phyloP scores from a whole-genome alignment of 2,329 filamentous ascomycete species.

The Corniculantispora saksenae region DNA sequence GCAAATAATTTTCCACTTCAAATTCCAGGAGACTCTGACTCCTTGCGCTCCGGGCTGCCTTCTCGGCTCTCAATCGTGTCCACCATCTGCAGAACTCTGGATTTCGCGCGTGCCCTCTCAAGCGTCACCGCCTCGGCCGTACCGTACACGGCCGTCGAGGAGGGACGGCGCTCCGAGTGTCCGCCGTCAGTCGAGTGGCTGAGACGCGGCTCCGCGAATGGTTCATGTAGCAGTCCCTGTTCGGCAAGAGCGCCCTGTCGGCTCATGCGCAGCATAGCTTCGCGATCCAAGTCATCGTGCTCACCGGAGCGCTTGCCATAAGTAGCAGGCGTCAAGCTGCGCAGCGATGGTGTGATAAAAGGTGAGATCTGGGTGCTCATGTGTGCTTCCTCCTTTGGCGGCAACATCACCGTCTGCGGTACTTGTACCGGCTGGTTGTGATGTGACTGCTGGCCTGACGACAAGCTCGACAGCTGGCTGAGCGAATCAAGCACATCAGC shows the following conservation, averaged over 20 bases:
- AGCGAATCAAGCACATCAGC: conserved; percentile 46
- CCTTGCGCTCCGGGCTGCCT: conserved; percentile 37
- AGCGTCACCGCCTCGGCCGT: conserved; percentile 50
- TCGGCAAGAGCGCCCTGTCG: conserved; percentile 20
- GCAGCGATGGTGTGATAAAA: conserved; percentile 15
- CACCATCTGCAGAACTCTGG: conserved; percentile 55
- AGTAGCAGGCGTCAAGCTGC: conserved; percentile 16
- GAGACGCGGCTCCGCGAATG: conserved; percentile 7
- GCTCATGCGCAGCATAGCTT: conserved; percentile 19
- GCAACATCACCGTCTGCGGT: conserved; percentile 1
- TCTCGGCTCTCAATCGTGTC: conserved; percentile 53
- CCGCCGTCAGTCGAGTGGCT: conserved; percentile 33
- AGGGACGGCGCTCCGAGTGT: conserved; percentile 25
- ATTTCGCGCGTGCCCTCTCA: conserved; percentile 40
- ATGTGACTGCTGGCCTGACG: neutral
- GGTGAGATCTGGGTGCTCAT: conserved; percentile 8
- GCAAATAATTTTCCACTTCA: neutral
- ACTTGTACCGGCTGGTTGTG: neutral
- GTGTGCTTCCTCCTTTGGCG: neutral
- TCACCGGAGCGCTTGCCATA: conserved; percentile 5
- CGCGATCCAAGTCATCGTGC: conserved; percentile 13
- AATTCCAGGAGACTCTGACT: neutral
- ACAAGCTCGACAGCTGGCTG: conserved; percentile 21
- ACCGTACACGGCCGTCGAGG: conserved; percentile 36
- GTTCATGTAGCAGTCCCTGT: conserved; percentile 12